Percentiles rank a stretch among this genome's conserved stretches.
These are phyloP conservation scores for Aureobasidium mangrovei DNA, from an alignment of 2,329 filamentous ascomycete species.

Conservation along the genomic window DNA sequence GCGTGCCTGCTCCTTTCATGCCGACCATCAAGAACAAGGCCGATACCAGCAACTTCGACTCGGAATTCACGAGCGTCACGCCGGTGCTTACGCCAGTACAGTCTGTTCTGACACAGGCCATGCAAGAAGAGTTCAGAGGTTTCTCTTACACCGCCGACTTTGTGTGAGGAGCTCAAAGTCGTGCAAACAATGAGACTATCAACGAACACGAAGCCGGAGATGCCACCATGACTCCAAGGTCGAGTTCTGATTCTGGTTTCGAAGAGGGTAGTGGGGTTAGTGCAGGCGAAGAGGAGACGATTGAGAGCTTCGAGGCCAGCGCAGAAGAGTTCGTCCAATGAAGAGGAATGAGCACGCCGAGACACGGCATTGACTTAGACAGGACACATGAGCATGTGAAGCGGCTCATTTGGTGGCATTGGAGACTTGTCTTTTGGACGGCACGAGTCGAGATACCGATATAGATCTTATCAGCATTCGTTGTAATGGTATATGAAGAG, in stretches of 20 bases:
- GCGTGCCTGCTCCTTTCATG: constrained; percentile 78
- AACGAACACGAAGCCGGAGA: not conserved
- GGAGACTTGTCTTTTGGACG: constrained; percentile 1
- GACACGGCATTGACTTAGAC: not conserved
- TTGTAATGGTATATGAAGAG: constrained; percentile 6
- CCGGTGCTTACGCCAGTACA: constrained; percentile 95
- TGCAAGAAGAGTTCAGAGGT: constrained; percentile 98
- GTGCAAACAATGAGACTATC: not conserved
- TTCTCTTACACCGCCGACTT: constrained; percentile 97
- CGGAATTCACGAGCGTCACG: constrained; percentile 96
- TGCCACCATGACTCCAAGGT: no score
- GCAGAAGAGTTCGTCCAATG: no score
- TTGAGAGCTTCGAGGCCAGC: no score
- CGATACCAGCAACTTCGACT: constrained; percentile 99
- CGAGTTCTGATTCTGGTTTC: no score
- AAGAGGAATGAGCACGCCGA: not conserved
- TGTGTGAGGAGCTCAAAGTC: constrained; percentile 41
- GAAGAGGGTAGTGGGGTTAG: no score
- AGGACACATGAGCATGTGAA: constrained; percentile 1
- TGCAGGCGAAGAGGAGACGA: no score
- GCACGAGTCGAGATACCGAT: not conserved
- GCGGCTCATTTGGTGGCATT: not conserved
- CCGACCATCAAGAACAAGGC: constrained; percentile 85
- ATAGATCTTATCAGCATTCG: constrained; percentile 5
- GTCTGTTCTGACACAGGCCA: constrained; percentile 91